Conservation (phyloP, 2,329 filamentous ascomycete species). For the Diaporthe destruens region DNA sequence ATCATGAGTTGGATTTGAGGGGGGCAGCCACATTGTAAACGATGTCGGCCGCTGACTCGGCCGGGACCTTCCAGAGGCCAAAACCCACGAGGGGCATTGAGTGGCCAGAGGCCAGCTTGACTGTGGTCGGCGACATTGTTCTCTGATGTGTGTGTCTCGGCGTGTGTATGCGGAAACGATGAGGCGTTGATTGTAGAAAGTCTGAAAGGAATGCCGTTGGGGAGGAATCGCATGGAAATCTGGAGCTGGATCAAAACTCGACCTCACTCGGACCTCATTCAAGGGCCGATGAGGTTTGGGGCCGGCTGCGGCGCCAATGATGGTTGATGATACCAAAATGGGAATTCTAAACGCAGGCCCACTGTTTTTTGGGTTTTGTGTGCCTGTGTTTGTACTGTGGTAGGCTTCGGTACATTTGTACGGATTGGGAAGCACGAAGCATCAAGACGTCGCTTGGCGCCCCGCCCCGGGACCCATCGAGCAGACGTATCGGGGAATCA, state of each 20-base stretch:
- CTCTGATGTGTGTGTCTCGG: background rate
- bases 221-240: background rate
- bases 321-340: background rate
- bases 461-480: background rate
- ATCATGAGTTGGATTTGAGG: background rate
- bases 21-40: background rate
- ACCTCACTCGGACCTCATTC: background rate
- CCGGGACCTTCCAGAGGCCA: conserved; percentile 1
- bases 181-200: too few relatives aligned
- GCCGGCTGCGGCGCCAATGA: background rate
- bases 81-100: conserved; percentile 3
- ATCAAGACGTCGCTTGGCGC: background rate
- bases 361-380: background rate
- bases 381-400: background rate
- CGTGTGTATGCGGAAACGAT: background rate
- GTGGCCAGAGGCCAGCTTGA: conserved; percentile 11
- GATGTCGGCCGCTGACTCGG: conserved; percentile 10
- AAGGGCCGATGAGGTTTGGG: background rate
- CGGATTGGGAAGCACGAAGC: background rate
- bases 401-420: too few relatives aligned
- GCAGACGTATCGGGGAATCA: background rate
- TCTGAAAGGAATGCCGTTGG: background rate
- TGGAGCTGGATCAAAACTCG: background rate
- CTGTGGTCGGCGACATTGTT: background rate
- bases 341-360: background rate